Evolutionary conservation across 352 stramenopile species (phyloP).

Genomic region (Phytopythium delawarense): DNA sequence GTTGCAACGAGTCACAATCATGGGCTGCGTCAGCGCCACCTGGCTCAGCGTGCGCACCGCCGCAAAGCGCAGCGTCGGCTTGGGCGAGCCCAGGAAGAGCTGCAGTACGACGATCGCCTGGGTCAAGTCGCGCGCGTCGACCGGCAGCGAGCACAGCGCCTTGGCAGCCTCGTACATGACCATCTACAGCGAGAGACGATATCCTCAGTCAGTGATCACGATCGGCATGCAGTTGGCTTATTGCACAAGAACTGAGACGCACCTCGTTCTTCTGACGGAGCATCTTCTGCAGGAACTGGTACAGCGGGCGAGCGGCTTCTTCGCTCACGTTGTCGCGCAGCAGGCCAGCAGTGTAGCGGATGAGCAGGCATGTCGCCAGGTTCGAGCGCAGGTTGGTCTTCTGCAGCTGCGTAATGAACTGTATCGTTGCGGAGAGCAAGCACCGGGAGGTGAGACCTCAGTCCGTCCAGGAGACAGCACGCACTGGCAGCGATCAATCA

Average conservation of each 20-base stretch:
- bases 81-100: slow-evolving; percentile 92
- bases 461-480: neutral
- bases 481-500: slow-evolving; percentile 3
- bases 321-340: slow-evolving; percentile 86
- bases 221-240: neutral
- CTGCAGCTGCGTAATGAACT: slow-evolving; percentile 87
- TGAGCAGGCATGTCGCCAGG: slow-evolving; percentile 95
- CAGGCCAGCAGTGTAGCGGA: slow-evolving; percentile 95
- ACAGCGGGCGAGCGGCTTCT: slow-evolving; percentile 73
- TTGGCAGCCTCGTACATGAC: slow-evolving; percentile 99
- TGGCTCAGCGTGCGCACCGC: slow-evolving; percentile 96
- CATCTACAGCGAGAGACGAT: slow-evolving; percentile 73
- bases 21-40: slow-evolving; percentile 89
- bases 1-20: slow-evolving; percentile 97
- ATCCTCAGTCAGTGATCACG: neutral
- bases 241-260: neutral
- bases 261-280: slow-evolving; percentile 95
- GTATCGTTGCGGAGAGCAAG: neutral
- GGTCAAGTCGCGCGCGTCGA: slow-evolving; percentile 95
- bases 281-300: slow-evolving; percentile 94
- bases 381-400: slow-evolving; percentile 93
- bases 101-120: slow-evolving; percentile 98
- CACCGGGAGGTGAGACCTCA: neutral
- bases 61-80: slow-evolving; percentile 95
- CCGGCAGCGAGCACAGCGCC: slow-evolving; percentile 94